Evolutionary conservation across 2,329 filamentous ascomycete species (phyloP).

Genomic region (Trichophyton benhamiae): DNA sequence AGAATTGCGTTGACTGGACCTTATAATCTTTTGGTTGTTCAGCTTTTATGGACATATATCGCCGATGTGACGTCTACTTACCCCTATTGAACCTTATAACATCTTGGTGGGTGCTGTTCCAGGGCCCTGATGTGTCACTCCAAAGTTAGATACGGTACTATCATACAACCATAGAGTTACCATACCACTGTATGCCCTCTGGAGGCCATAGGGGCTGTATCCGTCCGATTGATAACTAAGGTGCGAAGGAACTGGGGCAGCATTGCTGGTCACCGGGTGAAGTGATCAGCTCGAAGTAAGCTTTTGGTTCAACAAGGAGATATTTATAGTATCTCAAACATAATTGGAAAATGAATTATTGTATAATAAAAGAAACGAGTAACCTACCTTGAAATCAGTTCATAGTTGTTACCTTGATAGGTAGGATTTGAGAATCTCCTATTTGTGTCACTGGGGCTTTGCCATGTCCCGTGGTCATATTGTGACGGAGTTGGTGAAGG

Average conservation of each 20-base stretch:
- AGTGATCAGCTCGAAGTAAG: not conserved
- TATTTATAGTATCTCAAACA: not conserved
- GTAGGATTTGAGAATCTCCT: not conserved
- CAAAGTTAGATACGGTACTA: no score
- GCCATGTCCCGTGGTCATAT: not conserved
- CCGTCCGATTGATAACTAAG: not conserved
- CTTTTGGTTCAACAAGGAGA: not conserved
- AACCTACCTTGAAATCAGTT: not conserved
- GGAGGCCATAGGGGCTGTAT: not conserved
- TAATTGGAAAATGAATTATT: not conserved
- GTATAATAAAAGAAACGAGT: not conserved
- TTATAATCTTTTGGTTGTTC: not conserved
- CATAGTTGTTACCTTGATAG: not conserved
- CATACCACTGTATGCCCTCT: not conserved
- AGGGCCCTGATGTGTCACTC: not conserved
- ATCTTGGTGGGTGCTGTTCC: not conserved
- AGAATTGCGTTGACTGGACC: not conserved
- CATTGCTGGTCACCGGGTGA: not conserved
- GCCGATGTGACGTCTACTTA: not conserved
- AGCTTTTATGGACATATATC: not conserved
- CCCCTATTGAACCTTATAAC: not conserved
- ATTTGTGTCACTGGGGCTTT: not conserved
- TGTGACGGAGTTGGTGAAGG: not conserved
- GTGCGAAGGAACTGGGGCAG: not conserved
- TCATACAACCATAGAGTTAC: no score